These are phyloP conservation scores for Blastocladiella emersonii DNA, from an alignment of 371 early-diverging fungal species.

Conservation along the genomic window DNA sequence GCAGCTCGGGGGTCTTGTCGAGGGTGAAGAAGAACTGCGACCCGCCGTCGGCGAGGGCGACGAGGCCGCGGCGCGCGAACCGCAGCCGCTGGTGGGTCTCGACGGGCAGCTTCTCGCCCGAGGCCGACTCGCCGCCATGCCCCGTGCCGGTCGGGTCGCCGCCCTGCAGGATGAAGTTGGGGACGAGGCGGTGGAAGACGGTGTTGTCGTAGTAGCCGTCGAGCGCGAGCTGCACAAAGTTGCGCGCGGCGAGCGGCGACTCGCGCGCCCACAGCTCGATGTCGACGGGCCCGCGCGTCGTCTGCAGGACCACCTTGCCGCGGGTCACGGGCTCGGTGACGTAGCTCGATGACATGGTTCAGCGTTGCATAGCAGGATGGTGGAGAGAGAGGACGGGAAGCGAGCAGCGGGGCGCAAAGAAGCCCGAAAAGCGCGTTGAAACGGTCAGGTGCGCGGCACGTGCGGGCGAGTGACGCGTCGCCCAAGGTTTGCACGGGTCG, in stretches of 20 bases:
- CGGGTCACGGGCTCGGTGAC: slow-evolving; percentile 32
- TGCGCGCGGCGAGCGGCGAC: slow-evolving; percentile 75
- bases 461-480: too few relatives aligned
- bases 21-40: slow-evolving; percentile 93
- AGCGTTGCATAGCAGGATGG: too few relatives aligned
- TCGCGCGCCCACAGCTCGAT: slow-evolving; percentile 90
- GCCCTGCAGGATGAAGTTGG: slow-evolving; percentile 85
- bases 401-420: too few relatives aligned
- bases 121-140: slow-evolving; percentile 73
- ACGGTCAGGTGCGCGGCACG: too few relatives aligned
- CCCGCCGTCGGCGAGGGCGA: slow-evolving; percentile 75
- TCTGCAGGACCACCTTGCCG: slow-evolving; percentile 80
- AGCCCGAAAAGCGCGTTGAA: too few relatives aligned
- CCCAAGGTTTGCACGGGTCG: too few relatives aligned
- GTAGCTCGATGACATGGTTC: slow-evolving; percentile 11
- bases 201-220: slow-evolving; percentile 71
- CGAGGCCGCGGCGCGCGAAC: slow-evolving; percentile 72
- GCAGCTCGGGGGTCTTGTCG: slow-evolving; percentile 67
- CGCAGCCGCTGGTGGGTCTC: slow-evolving; percentile 84
- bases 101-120: slow-evolving; percentile 67
- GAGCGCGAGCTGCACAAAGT: slow-evolving; percentile 80
- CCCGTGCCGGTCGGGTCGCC: slow-evolving; percentile 92
- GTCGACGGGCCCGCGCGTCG: slow-evolving; percentile 75
- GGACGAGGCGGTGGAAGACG: slow-evolving; percentile 77
- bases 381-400: too few relatives aligned